Percentiles rank a stretch among this genome's conserved stretches.
phyloP scores from a whole-genome alignment of 768 basidiomycete genomes.

The Tephrocybe rancida region DNA sequence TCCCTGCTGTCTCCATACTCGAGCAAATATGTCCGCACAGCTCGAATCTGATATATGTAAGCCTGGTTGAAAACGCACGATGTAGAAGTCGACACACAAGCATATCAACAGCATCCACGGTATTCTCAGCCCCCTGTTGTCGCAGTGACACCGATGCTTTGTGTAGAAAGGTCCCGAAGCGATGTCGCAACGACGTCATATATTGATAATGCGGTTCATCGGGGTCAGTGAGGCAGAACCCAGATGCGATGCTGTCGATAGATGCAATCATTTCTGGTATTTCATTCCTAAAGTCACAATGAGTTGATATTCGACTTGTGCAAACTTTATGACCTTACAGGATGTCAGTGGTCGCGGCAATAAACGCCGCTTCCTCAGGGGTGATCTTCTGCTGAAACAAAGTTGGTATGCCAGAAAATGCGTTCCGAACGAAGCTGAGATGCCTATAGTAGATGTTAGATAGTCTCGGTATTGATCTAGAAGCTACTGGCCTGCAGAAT shows the following conservation, averaged over 20 bases:
- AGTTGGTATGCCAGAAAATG: slow-evolving; percentile 75
- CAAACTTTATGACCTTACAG: slow-evolving; percentile 46
- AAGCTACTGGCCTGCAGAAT: slow-evolving; percentile 68
- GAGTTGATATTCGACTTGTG: background rate
- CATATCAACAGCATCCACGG: slow-evolving; percentile 78
- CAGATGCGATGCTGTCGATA: slow-evolving; percentile 60
- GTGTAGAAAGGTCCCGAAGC: slow-evolving; percentile 74
- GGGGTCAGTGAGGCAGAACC: slow-evolving; percentile 68
- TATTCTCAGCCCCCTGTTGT: slow-evolving; percentile 78
- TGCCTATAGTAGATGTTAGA: slow-evolving; percentile 39
- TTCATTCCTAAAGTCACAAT: slow-evolving; percentile 53
- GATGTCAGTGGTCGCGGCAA: slow-evolving; percentile 61
- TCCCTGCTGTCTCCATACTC: slow-evolving; percentile 78
- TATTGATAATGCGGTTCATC: slow-evolving; percentile 67
- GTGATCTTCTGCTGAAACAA: slow-evolving; percentile 56
- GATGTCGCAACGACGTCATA: slow-evolving; percentile 53
- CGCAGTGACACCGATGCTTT: slow-evolving; percentile 66
- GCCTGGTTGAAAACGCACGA: background rate
- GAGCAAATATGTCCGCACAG: slow-evolving; percentile 71
- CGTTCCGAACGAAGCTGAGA: slow-evolving; percentile 72
- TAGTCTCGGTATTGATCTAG: background rate
- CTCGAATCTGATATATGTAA: slow-evolving; percentile 49
- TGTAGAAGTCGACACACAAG: slow-evolving; percentile 45
- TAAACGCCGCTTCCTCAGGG: slow-evolving; percentile 45
- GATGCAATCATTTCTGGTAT: slow-evolving; percentile 78